Evolutionary conservation across 345 rosid species (phyloP).

Genomic region (Salix purpurea): DNA sequence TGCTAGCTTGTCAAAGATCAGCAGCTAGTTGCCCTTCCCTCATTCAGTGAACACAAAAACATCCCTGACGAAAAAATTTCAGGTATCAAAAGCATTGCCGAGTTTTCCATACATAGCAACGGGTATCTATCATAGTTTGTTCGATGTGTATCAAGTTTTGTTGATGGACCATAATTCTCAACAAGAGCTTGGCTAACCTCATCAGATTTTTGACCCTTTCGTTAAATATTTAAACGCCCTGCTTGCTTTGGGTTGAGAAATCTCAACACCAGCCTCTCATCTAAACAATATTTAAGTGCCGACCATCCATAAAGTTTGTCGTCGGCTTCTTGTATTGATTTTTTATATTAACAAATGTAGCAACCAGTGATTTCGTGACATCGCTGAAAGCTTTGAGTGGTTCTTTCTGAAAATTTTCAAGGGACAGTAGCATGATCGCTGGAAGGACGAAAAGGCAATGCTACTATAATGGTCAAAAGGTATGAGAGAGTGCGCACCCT

Average conservation of each 20-base stretch:
- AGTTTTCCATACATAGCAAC: not conserved
- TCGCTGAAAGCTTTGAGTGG: not conserved
- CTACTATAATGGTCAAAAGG: constrained; percentile 25
- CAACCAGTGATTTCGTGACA: constrained; percentile 21
- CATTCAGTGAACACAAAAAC: not conserved
- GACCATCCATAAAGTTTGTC: constrained; percentile 35
- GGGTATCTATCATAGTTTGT: constrained; percentile 2
- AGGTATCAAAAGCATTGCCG: not conserved
- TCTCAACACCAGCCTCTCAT: not conserved
- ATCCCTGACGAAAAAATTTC: not conserved
- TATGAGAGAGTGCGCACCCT: constrained; percentile 2
- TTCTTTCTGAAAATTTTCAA: not conserved
- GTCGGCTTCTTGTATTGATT: constrained; percentile 8
- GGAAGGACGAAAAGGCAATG: not conserved
- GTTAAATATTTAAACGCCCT: not conserved
- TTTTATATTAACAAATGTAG: not conserved
- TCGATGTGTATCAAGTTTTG: constrained; percentile 6
- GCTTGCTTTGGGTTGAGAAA: constrained; percentile 1
- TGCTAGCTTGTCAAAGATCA: not conserved
- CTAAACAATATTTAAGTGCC: constrained; percentile 6
- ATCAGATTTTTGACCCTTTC: not conserved
- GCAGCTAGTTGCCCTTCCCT: not conserved
- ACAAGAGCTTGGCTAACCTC: not conserved
- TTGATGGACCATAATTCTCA: not conserved
- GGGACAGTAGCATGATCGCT: not conserved